phyloP scores from a whole-genome alignment of 23 red algal genomes.

The Pyropia haitanensis region DNA sequence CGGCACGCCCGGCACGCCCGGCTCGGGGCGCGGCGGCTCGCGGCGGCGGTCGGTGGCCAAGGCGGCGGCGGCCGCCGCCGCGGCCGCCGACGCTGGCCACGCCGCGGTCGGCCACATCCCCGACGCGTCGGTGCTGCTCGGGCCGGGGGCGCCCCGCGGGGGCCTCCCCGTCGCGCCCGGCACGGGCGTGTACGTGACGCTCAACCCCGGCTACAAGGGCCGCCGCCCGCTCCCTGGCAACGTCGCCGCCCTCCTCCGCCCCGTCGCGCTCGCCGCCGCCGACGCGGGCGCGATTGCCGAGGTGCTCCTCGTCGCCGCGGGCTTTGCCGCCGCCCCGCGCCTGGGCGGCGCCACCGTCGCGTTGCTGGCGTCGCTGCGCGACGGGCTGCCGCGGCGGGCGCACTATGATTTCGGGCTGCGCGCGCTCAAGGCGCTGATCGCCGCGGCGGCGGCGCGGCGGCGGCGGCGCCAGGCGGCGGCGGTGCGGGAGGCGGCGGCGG shows the following conservation, averaged over 20 bases:
- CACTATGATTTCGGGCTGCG: constrained; percentile 65
- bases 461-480: too few relatives aligned
- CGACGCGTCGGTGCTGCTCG: too few relatives aligned
- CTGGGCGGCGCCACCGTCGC: constrained; percentile 19
- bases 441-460: constrained; percentile 8
- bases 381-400: constrained; percentile 5
- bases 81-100: neutral
- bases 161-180: constrained; percentile 18
- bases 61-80: too few relatives aligned
- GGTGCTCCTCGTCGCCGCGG: constrained; percentile 32
- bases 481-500: too few relatives aligned
- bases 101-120: constrained; percentile 24
- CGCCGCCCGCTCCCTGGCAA: constrained; percentile 54
- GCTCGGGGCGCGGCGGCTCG: constrained; percentile 13
- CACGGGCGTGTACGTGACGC: constrained; percentile 45
- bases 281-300: constrained; percentile 37
- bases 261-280: constrained; percentile 43
- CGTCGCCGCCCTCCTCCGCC: constrained; percentile 47
- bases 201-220: constrained; percentile 59
- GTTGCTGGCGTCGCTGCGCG: constrained; percentile 17
- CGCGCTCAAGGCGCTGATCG: constrained; percentile 29
- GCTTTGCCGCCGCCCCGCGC: constrained; percentile 21
- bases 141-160: constrained; percentile 1
- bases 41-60: neutral
- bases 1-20: too few relatives aligned